Base-by-base conservation (phyloP, 2,329 filamentous ascomycete species). In the Colletotrichum lupini region DNA sequence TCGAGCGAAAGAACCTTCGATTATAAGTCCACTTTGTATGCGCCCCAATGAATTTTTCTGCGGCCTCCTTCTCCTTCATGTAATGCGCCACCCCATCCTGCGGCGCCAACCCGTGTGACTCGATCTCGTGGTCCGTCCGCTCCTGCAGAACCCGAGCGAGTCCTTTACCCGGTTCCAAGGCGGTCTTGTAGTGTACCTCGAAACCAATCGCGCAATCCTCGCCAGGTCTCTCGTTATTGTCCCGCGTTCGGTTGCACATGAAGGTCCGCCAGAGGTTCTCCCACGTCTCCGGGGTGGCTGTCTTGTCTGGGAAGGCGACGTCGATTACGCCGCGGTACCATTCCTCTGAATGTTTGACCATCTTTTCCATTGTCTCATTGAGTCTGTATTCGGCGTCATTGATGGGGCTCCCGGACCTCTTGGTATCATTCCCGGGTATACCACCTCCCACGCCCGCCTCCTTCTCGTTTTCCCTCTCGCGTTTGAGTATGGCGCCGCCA, bases 211-310 rank as follows among this genome's bases (percentile, higher is more conserved):
- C 57, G 16, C 58, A 68, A 5, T 42, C 37, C 5, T 19, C 37
- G 1, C 22, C 4, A 7, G 69, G 52, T 1, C 35, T 22, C 22
- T 64, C 37, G 11, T 72, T 69, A 9, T 72, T 69, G 12, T 72
- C 53, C 8, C 65, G 64, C 24, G 58, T 72, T 0, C 35, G 65
- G 30, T 72, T 64, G 37, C 52, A 72, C 69, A 72, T 72, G 14
- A 68, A 49, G 8, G 69, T n/a, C 35, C 69, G 49, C 69, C 69
- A 72, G 2, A 72, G 42, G 35, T 69, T 72, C 28, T 72, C 69
- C 65, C 46, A 63, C 2, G 28, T 32, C 12, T 26, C 22, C 1
- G 65, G 32, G 11, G 65, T 72, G 4, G 49, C 52, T 6, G 24
- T 63, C 4, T 72, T 72, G 14, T 72, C 42, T 3, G 57, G 65